Percentiles rank a stretch among this genome's conserved stretches.
Conservation (phyloP, 345 rosid species). For the Lagerstroemia speciosa region DNA sequence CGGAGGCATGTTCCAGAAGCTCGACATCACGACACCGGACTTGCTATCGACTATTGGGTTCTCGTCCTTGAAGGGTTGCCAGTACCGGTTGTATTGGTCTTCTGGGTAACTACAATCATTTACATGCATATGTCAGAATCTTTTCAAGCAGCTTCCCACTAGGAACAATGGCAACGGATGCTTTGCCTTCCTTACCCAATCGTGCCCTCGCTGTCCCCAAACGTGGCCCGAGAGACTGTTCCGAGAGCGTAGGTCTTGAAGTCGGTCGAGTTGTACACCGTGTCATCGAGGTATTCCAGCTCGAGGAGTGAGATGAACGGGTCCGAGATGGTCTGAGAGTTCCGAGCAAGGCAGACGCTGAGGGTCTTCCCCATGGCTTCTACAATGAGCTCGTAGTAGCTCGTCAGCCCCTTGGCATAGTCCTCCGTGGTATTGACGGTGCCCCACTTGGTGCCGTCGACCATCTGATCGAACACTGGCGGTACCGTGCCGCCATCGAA, state of each 20-base stretch:
- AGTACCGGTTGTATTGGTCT: slow-evolving; percentile 51
- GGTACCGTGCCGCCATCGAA: slow-evolving; percentile 67
- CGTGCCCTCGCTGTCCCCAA: slow-evolving; percentile 34
- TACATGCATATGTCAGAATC: slow-evolving; percentile 8
- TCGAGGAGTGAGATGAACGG: slow-evolving; percentile 83
- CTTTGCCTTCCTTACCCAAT: slow-evolving; percentile 40
- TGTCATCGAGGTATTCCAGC: slow-evolving; percentile 44
- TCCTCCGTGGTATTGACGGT: slow-evolving; percentile 69
- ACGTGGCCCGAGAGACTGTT: slow-evolving; percentile 46
- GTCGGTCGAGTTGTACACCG: slow-evolving; percentile 58
- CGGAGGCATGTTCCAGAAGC: slow-evolving; percentile 79
- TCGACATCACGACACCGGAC: slow-evolving; percentile 29
- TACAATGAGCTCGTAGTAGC: slow-evolving; percentile 62
- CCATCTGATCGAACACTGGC: slow-evolving; percentile 78
- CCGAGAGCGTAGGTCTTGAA: slow-evolving; percentile 40
- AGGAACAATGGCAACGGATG: not conserved
- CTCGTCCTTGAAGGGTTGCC: slow-evolving; percentile 62
- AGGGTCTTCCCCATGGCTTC: slow-evolving; percentile 32
- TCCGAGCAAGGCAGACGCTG: slow-evolving; percentile 75
- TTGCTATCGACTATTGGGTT: slow-evolving; percentile 29
- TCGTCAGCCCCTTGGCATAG: slow-evolving; percentile 51
- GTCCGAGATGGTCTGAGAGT: slow-evolving; percentile 36
- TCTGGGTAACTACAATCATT: slow-evolving; percentile 52
- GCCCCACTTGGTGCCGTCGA: slow-evolving; percentile 77
- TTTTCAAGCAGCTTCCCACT: not conserved